phyloP scores from a whole-genome alignment of 2,329 filamentous ascomycete species.

The Colletotrichum navitas region DNA sequence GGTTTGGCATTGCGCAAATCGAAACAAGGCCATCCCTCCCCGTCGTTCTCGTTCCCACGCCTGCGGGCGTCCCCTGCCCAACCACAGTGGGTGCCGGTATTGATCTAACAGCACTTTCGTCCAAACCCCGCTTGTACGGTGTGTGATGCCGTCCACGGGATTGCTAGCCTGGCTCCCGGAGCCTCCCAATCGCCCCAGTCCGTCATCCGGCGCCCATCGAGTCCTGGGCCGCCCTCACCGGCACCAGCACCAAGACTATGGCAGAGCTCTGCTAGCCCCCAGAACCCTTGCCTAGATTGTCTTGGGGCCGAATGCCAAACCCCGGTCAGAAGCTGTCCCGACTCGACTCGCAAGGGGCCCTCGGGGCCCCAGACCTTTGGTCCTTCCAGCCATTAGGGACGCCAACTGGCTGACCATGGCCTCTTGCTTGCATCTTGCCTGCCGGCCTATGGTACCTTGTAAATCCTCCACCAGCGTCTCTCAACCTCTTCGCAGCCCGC shows the following conservation, averaged over 20 bases:
- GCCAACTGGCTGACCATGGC: slow-evolving; percentile 17
- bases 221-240: slow-evolving; percentile 5
- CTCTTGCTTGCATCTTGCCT: not conserved
- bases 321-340: not conserved
- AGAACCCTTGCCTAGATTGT: not conserved
- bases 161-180: slow-evolving; percentile 38
- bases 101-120: slow-evolving; percentile 34
- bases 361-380: too few relatives aligned
- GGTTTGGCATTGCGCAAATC: slow-evolving; percentile 4
- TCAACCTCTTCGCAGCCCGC: slow-evolving; percentile 1
- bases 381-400: slow-evolving; percentile 10
- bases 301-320: slow-evolving; percentile 8
- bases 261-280: slow-evolving; percentile 12
- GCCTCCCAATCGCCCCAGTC: slow-evolving; percentile 11
- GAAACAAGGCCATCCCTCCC: slow-evolving; percentile 36
- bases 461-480: not conserved
- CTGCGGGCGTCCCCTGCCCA: slow-evolving; percentile 37
- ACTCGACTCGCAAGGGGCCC: not conserved
- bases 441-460: slow-evolving; percentile 1
- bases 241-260: slow-evolving; percentile 16
- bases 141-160: slow-evolving; percentile 29
- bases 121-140: slow-evolving; percentile 38
- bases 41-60: slow-evolving; percentile 28
- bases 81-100: slow-evolving; percentile 26
- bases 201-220: not conserved